Conservation (phyloP, 2,329 filamentous ascomycete species). For the Penicillium sp. region DNA sequence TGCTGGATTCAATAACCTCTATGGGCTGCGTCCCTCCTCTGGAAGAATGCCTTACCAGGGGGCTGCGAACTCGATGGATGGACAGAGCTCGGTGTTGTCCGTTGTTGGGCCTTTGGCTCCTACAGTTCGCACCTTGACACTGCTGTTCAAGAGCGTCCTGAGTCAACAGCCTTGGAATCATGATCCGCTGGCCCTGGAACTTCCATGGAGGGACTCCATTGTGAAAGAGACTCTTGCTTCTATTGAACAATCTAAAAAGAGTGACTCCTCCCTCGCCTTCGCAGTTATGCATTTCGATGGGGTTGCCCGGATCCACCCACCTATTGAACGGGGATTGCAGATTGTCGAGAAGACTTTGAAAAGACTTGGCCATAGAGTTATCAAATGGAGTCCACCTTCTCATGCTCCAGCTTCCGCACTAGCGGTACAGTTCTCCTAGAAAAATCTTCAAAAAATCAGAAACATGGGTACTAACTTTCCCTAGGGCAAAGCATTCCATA, state of each 20-base stretch:
- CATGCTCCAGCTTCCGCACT: slow-evolving; percentile 49
- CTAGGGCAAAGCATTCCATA: slow-evolving; percentile 27
- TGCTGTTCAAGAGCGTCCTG: slow-evolving; percentile 63
- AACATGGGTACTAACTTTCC: slow-evolving; percentile 15
- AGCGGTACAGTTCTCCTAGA: slow-evolving; percentile 35
- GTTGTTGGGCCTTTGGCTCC: slow-evolving; percentile 67
- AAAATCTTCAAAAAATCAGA: not conserved
- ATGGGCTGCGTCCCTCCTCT: slow-evolving; percentile 58
- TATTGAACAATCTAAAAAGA: slow-evolving; percentile 39
- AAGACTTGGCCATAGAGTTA: slow-evolving; percentile 60
- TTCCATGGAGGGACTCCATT: slow-evolving; percentile 65
- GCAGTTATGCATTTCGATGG: slow-evolving; percentile 60
- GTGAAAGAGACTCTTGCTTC: slow-evolving; percentile 42
- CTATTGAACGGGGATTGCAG: slow-evolving; percentile 59
- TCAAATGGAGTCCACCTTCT: slow-evolving; percentile 62
- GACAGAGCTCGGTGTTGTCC: slow-evolving; percentile 66
- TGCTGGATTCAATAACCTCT: slow-evolving; percentile 63
- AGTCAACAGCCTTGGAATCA: slow-evolving; percentile 65
- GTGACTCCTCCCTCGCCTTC: slow-evolving; percentile 53
- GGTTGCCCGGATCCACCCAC: slow-evolving; percentile 58
- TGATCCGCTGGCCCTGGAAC: slow-evolving; percentile 67
- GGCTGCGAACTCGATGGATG: slow-evolving; percentile 66
- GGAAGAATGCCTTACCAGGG: slow-evolving; percentile 61
- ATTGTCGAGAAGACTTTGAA: slow-evolving; percentile 55
- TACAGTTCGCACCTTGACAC: slow-evolving; percentile 57